These are phyloP conservation scores for Polytrichum commune DNA, from an alignment of 225 moss, liverwort and hornwort species.

Conservation along the genomic window DNA sequence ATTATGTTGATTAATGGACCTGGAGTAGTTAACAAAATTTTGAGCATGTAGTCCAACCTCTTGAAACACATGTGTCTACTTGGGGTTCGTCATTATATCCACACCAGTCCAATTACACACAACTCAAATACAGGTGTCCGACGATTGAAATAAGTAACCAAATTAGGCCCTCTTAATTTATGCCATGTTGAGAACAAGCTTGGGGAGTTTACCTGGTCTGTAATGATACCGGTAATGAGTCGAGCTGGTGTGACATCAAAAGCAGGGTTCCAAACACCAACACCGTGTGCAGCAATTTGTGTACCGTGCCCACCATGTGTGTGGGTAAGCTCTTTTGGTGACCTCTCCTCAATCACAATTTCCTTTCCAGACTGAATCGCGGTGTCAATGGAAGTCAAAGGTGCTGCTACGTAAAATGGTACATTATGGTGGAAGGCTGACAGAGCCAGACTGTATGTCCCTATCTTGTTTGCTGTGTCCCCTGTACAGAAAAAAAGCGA, in stretches of 20 bases:
- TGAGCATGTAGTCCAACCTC: too few species aligned
- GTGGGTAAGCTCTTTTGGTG: constrained; percentile 74
- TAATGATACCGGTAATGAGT: constrained; percentile 70
- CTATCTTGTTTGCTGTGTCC: constrained; percentile 95
- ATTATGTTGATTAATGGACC: too few species aligned
- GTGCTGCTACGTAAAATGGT: constrained; percentile 89
- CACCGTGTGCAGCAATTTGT: constrained; percentile 70
- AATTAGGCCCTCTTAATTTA: too few species aligned
- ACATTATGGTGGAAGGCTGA: constrained; percentile 64
- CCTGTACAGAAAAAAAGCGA: background rate
- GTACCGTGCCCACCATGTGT: constrained; percentile 72
- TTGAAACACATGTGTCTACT: too few species aligned
- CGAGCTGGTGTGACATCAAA: constrained; percentile 87
- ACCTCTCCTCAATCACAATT: constrained; percentile 85
- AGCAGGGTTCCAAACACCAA: constrained; percentile 91
- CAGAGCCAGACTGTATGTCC: constrained; percentile 75
- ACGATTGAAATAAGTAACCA: too few species aligned
- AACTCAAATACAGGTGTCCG: too few species aligned
- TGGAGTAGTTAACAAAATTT: too few species aligned
- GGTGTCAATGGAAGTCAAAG: constrained; percentile 71
- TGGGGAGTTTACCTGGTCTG: constrained; percentile 47
- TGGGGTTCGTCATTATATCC: too few species aligned
- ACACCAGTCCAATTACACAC: too few species aligned
- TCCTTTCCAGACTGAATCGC: constrained; percentile 64
- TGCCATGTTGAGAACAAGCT: too few species aligned